Conservation (phyloP, 345 rosid species). For the Kandelia obovata region DNA sequence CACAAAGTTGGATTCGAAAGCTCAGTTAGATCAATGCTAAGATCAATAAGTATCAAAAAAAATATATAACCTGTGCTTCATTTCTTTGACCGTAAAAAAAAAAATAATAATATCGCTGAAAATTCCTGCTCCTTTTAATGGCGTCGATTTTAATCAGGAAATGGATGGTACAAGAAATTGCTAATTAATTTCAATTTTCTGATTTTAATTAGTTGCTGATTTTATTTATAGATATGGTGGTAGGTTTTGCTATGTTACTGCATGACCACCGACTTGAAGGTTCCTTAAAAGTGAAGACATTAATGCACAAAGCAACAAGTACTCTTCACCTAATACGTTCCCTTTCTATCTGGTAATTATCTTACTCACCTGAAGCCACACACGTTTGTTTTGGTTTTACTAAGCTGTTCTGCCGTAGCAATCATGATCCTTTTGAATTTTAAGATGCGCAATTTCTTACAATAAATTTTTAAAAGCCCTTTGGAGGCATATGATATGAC, state of each 20-base stretch:
- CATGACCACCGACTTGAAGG: conserved; percentile 22
- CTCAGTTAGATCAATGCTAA: too few relatives aligned
- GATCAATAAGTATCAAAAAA: too few relatives aligned
- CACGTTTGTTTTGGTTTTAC: conserved; percentile 15
- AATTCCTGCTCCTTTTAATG: too few relatives aligned
- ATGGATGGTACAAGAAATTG: too few relatives aligned
- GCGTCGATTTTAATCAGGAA: too few relatives aligned
- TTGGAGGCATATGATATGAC: conserved; percentile 8
- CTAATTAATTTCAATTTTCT: too few relatives aligned
- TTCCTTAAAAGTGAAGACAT: conserved; percentile 35
- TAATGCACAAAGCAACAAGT: conserved; percentile 47
- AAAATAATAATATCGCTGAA: too few relatives aligned
- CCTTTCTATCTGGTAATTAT: conserved; percentile 28
- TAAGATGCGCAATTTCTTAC: not conserved
- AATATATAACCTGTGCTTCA: too few relatives aligned
- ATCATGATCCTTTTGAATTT: conserved; percentile 26
- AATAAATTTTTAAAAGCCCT: not conserved
- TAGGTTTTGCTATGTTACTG: conserved; percentile 24
- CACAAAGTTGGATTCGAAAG: too few relatives aligned
- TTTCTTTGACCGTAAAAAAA: too few relatives aligned
- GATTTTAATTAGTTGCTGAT: too few relatives aligned
- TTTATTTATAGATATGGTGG: not conserved
- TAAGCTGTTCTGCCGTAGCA: conserved; percentile 23
- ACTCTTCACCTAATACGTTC: conserved; percentile 49
- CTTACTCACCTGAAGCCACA: conserved; percentile 18